Conservation (phyloP, 305 asterid genomes). For the Petunia hybrid region DNA sequence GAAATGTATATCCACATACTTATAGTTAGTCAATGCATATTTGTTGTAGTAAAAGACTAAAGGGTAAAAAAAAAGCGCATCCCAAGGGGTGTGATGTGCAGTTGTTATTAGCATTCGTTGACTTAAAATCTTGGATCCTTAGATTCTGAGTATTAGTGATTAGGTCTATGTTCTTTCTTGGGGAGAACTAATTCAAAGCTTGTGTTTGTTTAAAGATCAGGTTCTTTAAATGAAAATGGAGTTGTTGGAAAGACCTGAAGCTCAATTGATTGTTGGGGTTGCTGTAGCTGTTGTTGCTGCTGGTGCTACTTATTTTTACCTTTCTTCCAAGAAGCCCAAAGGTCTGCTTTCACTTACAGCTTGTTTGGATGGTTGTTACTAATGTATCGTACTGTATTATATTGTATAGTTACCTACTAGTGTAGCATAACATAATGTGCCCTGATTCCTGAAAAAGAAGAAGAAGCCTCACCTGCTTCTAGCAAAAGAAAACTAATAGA, state of each 20-base stretch:
- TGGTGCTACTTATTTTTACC: slow-evolving; percentile 27
- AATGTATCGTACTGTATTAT: too few species aligned
- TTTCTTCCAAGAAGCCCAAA: slow-evolving; percentile 34
- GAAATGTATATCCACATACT: neutral
- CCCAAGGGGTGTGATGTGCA: too few species aligned
- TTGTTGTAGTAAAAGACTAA: too few species aligned
- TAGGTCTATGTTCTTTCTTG: too few species aligned
- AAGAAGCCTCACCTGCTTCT: neutral
- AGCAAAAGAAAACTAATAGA: neutral
- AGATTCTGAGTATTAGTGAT: too few species aligned
- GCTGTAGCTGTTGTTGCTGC: slow-evolving; percentile 35
- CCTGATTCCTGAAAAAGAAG: neutral
- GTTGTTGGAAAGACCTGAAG: slow-evolving; percentile 33
- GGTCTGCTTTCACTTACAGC: slow-evolving; percentile 10
- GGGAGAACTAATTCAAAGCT: neutral
- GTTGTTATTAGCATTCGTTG: too few species aligned
- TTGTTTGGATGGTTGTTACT: too few species aligned
- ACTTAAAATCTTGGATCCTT: too few species aligned
- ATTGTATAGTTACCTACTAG: neutral
- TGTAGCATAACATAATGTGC: neutral
- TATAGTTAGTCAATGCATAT: too few species aligned
- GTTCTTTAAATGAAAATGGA: slow-evolving; percentile 25
- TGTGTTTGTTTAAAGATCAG: neutral
- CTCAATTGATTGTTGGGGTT: slow-evolving; percentile 32
- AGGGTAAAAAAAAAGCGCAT: too few species aligned